Evolutionary conservation across 116 monocot species (phyloP), one percentile per base, ranked within the genome.

Genomic region (Trichopus zeylanicus): DNA sequence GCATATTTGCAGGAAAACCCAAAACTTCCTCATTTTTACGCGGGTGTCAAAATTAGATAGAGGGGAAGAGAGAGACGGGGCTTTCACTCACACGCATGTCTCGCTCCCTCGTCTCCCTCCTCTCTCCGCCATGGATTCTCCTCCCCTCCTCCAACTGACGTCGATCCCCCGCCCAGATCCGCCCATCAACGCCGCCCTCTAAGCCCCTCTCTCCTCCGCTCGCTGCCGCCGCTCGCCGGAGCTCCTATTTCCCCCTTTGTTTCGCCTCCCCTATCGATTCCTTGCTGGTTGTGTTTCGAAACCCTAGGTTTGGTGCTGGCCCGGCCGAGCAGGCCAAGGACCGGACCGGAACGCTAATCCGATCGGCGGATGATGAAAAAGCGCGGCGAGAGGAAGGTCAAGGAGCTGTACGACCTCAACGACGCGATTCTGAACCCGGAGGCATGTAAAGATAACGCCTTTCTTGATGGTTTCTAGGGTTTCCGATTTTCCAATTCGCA

Each of bases 361-460:
- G 16, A 20, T 29, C 31, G 57, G 32, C 15, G 60, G 39, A 28
- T 22, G 63, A 74, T 74, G 74, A 66, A 29, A 71, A 80, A 49
- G 53, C 39, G 51, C 23, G 55, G 53, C 21, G 57, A 64, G 55
- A 64, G 60, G 57, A 26, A 24, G 28, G 28, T 78, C 57, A 61
- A 61, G 65, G 65, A 75, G 33, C 64, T 83, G n/a, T 75, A 75
- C 64, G 71, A 65, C 38, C 27, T 26, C 49, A 72, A 63, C 0
- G 28, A 57, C 24, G 54, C 24, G 57, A 54, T 78, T 4, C 15
- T 24, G 9, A 57, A 69, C 48, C 64, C 68, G 65, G 61, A 78
- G 83, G 78, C 83, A 78, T 65, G 83, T 83, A 60, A 70, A 71
- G 19, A 65, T 70, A 21, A 51, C 33, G 35, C 35, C 42, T 68